These are phyloP conservation scores for Komagataella pseudopastoris DNA, from an alignment of 805 yeast genomes.

Conservation along the genomic window DNA sequence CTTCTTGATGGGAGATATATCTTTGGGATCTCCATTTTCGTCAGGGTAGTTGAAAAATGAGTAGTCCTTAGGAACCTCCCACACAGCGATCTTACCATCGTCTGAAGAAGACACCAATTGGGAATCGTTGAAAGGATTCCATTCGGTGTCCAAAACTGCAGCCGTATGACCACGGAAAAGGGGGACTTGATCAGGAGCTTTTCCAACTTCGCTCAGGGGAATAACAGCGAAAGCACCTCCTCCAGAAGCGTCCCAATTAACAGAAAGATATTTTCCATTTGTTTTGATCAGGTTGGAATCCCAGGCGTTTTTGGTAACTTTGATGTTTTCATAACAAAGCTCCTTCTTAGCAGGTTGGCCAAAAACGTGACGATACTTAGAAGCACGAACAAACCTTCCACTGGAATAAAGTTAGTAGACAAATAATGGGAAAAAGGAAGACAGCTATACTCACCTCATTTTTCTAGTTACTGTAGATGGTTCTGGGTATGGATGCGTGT, in stretches of 20 bases:
- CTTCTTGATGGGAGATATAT: constrained; percentile 49
- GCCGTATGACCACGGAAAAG: constrained; percentile 94
- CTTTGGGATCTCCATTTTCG: constrained; percentile 43
- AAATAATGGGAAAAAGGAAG: neutral
- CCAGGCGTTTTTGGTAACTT: constrained; percentile 86
- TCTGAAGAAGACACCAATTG: constrained; percentile 72
- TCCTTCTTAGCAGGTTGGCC: constrained; percentile 78
- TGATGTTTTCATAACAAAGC: constrained; percentile 59
- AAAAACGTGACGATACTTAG: constrained; percentile 91
- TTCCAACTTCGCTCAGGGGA: constrained; percentile 78
- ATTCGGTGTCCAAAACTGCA: constrained; percentile 88
- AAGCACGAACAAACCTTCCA: constrained; percentile 89
- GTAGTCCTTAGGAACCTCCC: constrained; percentile 80
- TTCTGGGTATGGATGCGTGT: neutral
- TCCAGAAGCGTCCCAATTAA: constrained; percentile 90
- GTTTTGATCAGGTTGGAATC: constrained; percentile 83
- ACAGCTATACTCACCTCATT: constrained; percentile 10
- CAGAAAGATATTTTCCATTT: constrained; percentile 75
- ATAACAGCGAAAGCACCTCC: constrained; percentile 97
- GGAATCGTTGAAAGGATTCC: constrained; percentile 78
- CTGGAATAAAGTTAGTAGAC: constrained; percentile 18
- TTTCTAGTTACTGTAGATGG: neutral
- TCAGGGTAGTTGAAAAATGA: constrained; percentile 49
- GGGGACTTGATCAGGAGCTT: constrained; percentile 87
- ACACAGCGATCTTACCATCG: constrained; percentile 66